Conservation (phyloP, 371 early-diverging fungal genomes). For the Batkoa obscura region DNA sequence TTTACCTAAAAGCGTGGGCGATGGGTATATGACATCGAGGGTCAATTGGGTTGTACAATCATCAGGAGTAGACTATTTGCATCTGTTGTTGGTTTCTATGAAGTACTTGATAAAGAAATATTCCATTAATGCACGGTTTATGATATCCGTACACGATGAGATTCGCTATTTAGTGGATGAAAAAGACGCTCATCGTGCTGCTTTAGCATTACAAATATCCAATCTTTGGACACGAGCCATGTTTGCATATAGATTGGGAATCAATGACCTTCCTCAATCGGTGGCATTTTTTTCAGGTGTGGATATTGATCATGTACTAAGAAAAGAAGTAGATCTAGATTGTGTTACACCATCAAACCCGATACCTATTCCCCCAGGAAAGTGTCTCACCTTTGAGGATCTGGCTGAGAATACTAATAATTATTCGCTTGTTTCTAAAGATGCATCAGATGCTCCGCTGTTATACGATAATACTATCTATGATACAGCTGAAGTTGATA, state of each 20-base stretch:
- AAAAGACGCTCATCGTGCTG: slow-evolving; percentile 53
- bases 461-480: too few species aligned
- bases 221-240: slow-evolving; percentile 87
- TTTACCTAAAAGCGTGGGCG: slow-evolving; percentile 37
- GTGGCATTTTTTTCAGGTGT: slow-evolving; percentile 92
- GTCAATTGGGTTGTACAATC: slow-evolving; percentile 97
- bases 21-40: slow-evolving; percentile 61
- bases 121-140: slow-evolving; percentile 61
- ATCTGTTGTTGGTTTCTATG: slow-evolving; percentile 83
- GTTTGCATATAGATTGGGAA: slow-evolving; percentile 69
- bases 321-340: slow-evolving; percentile 73
- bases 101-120: slow-evolving; percentile 57
- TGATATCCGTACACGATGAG: slow-evolving; percentile 94
- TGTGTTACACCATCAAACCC: slow-evolving; percentile 60
- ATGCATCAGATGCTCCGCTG: too few species aligned
- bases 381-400: too few species aligned
- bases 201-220: slow-evolving; percentile 74
- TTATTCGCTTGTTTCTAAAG: too few species aligned
- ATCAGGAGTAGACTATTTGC: slow-evolving; percentile 96
- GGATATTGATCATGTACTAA: slow-evolving; percentile 79
- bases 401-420: too few species aligned
- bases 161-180: slow-evolving; percentile 72
- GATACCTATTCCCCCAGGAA: slow-evolving; percentile 35
- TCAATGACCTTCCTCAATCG: slow-evolving; percentile 71
- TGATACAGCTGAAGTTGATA: too few species aligned